Evolutionary conservation across 257 asterid genomes (phyloP).

Genomic region (Solanum ahanhuiri): DNA sequence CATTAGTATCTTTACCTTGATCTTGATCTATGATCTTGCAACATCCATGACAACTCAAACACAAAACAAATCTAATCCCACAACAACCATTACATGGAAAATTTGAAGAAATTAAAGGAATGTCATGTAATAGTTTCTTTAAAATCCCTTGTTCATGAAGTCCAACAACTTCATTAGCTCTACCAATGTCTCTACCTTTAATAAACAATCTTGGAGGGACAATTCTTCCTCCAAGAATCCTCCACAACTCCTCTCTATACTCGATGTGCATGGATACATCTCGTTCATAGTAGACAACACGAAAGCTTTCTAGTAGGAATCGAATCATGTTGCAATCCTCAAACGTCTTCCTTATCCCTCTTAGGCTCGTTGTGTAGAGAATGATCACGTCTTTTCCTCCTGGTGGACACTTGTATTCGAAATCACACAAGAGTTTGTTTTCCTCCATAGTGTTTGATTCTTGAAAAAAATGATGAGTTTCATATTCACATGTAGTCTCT

Average conservation of each 20-base stretch:
- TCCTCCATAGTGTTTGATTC: background rate
- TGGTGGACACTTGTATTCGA: conserved; percentile 41
- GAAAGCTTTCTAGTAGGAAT: conserved; percentile 49
- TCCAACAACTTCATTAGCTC: conserved; percentile 62
- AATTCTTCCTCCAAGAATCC: conserved; percentile 27
- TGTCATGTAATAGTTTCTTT: conserved; percentile 33
- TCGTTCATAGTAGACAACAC: conserved; percentile 39
- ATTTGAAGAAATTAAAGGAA: conserved; percentile 25
- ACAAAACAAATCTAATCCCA: conserved; percentile 48
- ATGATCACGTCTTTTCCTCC: conserved; percentile 44
- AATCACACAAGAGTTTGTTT: conserved; percentile 6
- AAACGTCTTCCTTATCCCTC: conserved; percentile 70
- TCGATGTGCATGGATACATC: conserved; percentile 66
- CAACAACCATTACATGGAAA: conserved; percentile 46
- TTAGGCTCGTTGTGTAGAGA: conserved; percentile 66
- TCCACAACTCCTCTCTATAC: conserved; percentile 72
- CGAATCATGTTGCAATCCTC: conserved; percentile 54
- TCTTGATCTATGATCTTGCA: conserved; percentile 23
- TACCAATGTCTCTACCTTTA: conserved; percentile 55
- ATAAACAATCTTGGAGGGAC: conserved; percentile 77
- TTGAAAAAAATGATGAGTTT: background rate
- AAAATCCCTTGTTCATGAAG: conserved; percentile 60
- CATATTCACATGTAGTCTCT: background rate
- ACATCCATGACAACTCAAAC: conserved; percentile 52
- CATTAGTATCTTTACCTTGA: conserved; percentile 1